Base-by-base conservation (phyloP, 257 asterid genomes). In the Solanum peruvianum region DNA sequence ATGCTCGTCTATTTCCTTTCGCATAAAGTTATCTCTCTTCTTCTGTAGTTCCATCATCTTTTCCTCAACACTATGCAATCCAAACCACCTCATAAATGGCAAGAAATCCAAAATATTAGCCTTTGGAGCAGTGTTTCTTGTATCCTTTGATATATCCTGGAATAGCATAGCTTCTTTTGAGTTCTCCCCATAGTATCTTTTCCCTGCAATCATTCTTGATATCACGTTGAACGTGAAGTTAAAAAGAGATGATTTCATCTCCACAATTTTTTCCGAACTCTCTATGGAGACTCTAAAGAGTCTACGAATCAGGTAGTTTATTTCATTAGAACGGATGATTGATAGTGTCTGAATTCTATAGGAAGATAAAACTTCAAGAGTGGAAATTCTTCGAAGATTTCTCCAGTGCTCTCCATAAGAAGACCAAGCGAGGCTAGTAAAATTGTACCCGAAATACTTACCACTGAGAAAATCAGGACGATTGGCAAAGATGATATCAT, bases 31-130 rank as follows among this genome's bases (percentile, higher is more conserved):
- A 13, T 93, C 93, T 78, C 95, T 92, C 89, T 89, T 92, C 73
- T 35, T 90, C 82, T 91, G 85, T 62, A 91, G 16, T 14, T 41
- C 72, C 89, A 75, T 85, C 87, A 95, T 60, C 66, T 85, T 89
- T 1, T 90, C 81, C 69, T 91, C 95, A 80, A 92, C 71, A 56
- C 84, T 85, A 71, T 89, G 87, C 25, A 89, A 49, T 10, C 97
- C 94, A 81, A 93, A 66, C 93, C 93, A 95, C 88, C 89, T 87
- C 95, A 93, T 42, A 52, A 94, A 27, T 11, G 98, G 98, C 88
- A 95, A 33, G 86, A 92, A 94, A 90, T 95, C 96, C 23, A 90
- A 90, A 15, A 91, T 18, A 84, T 87, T 93, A 21, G 94, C 82
- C 45, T 66, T 87, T 14, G 49, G 49, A 25, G 1, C 29, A 4